Percentiles rank a stretch among this genome's conserved stretches.
These are phyloP conservation scores for Globisporangium solare DNA, from an alignment of 352 stramenopile species.

Conservation along the genomic window DNA sequence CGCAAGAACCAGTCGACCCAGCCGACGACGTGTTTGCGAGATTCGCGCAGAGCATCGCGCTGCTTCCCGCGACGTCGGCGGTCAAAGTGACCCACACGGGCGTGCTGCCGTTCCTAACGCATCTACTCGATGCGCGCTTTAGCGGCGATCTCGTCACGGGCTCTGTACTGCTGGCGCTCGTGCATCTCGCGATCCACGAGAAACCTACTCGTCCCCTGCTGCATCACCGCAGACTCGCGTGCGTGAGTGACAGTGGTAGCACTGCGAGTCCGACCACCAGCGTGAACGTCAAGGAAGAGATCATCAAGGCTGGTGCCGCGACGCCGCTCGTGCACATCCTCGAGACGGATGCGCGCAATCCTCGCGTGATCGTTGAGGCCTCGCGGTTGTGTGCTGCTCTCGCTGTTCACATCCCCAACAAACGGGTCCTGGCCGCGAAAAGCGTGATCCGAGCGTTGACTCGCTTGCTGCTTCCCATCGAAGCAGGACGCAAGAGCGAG, in stretches of 20 bases:
- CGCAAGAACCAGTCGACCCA: slow-evolving; percentile 15
- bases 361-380: slow-evolving; percentile 51
- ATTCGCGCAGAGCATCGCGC: slow-evolving; percentile 66
- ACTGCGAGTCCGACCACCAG: background rate
- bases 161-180: slow-evolving; percentile 61
- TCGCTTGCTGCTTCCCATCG: slow-evolving; percentile 28
- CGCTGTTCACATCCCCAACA: slow-evolving; percentile 47
- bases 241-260: background rate
- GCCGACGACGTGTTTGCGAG: slow-evolving; percentile 58
- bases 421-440: slow-evolving; percentile 62
- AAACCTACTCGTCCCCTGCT: slow-evolving; percentile 22
- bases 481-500: background rate
- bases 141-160: slow-evolving; percentile 49
- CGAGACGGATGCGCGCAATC: slow-evolving; percentile 32
- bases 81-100: slow-evolving; percentile 42
- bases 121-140: slow-evolving; percentile 48
- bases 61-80: slow-evolving; percentile 45
- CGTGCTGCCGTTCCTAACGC: slow-evolving; percentile 56
- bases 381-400: slow-evolving; percentile 53
- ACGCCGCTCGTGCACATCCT: slow-evolving; percentile 50
- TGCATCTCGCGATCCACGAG: slow-evolving; percentile 59
- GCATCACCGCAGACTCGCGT: background rate
- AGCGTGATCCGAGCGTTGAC: slow-evolving; percentile 47
- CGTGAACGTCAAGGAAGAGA: slow-evolving; percentile 52
- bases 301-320: slow-evolving; percentile 45